Evolutionary conservation across 306 rosid genomes (phyloP), one percentile per base, ranked within the genome.

Genomic region (Notholithocarpus densiflorus): DNA sequence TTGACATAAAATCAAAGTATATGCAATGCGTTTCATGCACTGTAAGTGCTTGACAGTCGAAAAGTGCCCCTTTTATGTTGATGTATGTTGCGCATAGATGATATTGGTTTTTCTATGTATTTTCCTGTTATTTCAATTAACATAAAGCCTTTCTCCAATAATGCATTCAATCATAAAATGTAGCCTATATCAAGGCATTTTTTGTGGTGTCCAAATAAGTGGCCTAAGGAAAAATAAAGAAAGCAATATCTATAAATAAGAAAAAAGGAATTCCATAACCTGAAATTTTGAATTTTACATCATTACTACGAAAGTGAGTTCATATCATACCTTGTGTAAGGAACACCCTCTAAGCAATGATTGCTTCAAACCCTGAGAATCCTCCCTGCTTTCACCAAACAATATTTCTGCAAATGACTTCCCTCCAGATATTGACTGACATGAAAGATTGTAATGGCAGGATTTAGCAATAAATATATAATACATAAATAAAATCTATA

Each of bases 341-440:
- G 98, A 92, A 84, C 92, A 88, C 73, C 97, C 98, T 82, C 97
- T 89, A 56, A 83, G 86, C 84, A 91, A 77, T 68, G 86, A 86
- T 74, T 90, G 92, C 74, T 86, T 78, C 10, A 80, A 74, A 72
- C 73, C 82, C 40, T 77, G 77, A 23, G 89, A 85, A 78, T 77
- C 83, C 81, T 89, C 89, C 64, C 74, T 81, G 75, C 85, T 62
- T 82, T 86, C 82, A 45, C 97, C 94, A 68, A 95, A 92, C 87
- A 95, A 80, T 81, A 92, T 90, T 82, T 92, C 98, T 21, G 98
- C 97, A 80, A 89, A 89, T 26, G 98, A 95, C 20, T 78, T 84
- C 84, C 96, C 90, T 82, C 98, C 98, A 51, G 97, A 91, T 76
- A 95, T 92, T 56, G 98, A 95, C 98, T 95, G 82, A 81, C 56